phyloP scores from a whole-genome alignment of 2,329 filamentous ascomycete species.

The Ophiostoma sp. region DNA sequence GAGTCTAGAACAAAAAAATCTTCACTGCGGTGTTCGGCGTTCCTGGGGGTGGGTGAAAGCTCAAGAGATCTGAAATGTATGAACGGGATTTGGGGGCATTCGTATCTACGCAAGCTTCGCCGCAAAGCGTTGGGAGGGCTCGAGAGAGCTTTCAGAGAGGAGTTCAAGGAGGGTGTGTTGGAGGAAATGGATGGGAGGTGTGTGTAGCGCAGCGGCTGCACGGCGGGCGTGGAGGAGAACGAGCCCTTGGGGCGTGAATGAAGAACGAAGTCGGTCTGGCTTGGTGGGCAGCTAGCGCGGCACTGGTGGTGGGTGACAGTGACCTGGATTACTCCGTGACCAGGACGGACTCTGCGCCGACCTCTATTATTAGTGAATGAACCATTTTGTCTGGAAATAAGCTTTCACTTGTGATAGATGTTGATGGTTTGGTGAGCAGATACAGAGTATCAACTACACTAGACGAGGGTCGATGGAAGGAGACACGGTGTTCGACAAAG shows the following conservation, averaged over 20 bases:
- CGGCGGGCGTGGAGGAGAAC: background rate
- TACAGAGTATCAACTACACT: background rate
- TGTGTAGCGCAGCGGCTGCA: constrained; percentile 3
- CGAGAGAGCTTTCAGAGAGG: too few species aligned
- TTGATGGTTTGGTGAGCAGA: background rate
- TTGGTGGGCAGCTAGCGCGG: constrained; percentile 4
- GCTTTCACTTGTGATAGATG: background rate
- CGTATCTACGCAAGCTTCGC: constrained; percentile 25
- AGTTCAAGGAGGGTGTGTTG: background rate
- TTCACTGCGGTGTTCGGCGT: constrained; percentile 28
- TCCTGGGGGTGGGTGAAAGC: background rate
- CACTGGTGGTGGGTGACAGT: constrained; percentile 1
- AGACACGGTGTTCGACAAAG: background rate
- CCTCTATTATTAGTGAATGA: constrained; percentile 14
- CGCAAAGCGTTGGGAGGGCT: constrained; percentile 7
- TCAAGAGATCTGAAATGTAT: background rate
- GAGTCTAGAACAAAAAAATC: constrained; percentile 24
- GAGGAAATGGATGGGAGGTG: constrained; percentile 21
- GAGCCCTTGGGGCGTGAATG: constrained; percentile 8
- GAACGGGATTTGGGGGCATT: constrained; percentile 7
- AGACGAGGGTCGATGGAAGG: background rate
- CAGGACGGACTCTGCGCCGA: constrained; percentile 3
- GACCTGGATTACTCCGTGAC: constrained; percentile 13
- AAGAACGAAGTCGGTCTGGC: constrained; percentile 2
- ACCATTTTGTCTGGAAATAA: constrained; percentile 9